These are phyloP conservation scores for Paramecium bursaria DNA, from an alignment of 73 alveolate species.

Conservation along the genomic window DNA sequence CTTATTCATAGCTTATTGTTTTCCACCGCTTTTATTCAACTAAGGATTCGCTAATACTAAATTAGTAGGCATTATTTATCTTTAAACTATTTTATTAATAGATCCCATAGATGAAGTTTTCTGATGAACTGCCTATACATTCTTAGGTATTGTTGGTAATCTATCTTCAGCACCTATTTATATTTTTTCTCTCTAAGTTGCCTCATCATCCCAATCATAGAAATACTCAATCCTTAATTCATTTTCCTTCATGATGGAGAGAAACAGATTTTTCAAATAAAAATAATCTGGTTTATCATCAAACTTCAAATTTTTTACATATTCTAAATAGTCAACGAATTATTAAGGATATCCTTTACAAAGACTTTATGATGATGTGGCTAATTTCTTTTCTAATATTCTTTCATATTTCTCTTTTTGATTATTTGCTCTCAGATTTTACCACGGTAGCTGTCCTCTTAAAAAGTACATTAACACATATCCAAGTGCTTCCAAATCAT, in stretches of 20 bases:
- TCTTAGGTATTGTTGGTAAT: neutral
- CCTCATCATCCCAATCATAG: conserved; percentile 73
- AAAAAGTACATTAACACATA: conserved; percentile 87
- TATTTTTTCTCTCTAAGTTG: conserved; percentile 36
- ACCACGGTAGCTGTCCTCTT: conserved; percentile 91
- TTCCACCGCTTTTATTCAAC: neutral
- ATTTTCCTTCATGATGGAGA: conserved; percentile 77
- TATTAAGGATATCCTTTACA: conserved; percentile 89
- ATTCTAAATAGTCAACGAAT: conserved; percentile 78
- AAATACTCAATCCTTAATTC: conserved; percentile 66
- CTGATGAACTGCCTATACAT: neutral
- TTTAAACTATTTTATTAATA: conserved; percentile 8
- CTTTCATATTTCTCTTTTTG: conserved; percentile 87
- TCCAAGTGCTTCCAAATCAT: conserved; percentile 91
- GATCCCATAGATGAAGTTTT: conserved; percentile 46
- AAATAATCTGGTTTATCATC: conserved; percentile 89
- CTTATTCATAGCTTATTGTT: neutral
- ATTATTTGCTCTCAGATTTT: conserved; percentile 82
- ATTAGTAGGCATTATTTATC: no score
- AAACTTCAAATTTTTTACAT: conserved; percentile 81
- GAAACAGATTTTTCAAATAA: conserved; percentile 80
- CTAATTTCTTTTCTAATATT: conserved; percentile 82
- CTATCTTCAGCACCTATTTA: neutral
- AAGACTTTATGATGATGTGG: conserved; percentile 79
- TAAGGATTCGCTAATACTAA: no score